Evolutionary conservation across 2,329 filamentous ascomycete species (phyloP).

Genomic region (Trichoderma hamatum): DNA sequence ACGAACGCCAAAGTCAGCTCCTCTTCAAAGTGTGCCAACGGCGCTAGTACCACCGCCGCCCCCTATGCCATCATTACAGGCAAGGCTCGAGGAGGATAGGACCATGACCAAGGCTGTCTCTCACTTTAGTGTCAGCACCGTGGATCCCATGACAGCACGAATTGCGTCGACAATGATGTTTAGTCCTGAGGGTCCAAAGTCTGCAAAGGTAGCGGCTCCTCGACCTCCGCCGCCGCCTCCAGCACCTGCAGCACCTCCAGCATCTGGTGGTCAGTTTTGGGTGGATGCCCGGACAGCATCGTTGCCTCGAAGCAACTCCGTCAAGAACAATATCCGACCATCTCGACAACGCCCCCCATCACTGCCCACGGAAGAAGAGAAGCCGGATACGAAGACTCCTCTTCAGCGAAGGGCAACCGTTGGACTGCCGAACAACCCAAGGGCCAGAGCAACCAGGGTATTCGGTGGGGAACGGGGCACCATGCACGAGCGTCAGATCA

Average conservation of each 20-base stretch:
- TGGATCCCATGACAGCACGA: slow-evolving; percentile 17
- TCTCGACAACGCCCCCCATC: slow-evolving; percentile 36
- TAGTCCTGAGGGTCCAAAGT: background rate
- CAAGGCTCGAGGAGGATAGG: background rate
- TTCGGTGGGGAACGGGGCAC: slow-evolving; percentile 35
- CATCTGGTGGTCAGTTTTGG: background rate
- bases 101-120: slow-evolving; percentile 1
- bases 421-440: slow-evolving; percentile 54
- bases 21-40: slow-evolving; percentile 1
- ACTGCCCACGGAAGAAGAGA: slow-evolving; percentile 30
- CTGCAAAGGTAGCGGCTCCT: background rate
- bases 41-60: slow-evolving; percentile 6
- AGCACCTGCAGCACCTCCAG: background rate
- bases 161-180: slow-evolving; percentile 10
- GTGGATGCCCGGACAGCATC: slow-evolving; percentile 29
- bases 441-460: slow-evolving; percentile 41
- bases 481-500: slow-evolving; percentile 51
- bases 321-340: slow-evolving; percentile 38
- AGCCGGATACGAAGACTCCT: slow-evolving; percentile 39
- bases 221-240: background rate
- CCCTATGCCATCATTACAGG: slow-evolving; percentile 9
- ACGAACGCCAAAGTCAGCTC: background rate
- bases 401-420: slow-evolving; percentile 50
- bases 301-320: slow-evolving; percentile 40
- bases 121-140: slow-evolving; percentile 7